These are phyloP conservation scores for Mycena amicta DNA, from an alignment of 768 basidiomycete species.

Conservation along the genomic window DNA sequence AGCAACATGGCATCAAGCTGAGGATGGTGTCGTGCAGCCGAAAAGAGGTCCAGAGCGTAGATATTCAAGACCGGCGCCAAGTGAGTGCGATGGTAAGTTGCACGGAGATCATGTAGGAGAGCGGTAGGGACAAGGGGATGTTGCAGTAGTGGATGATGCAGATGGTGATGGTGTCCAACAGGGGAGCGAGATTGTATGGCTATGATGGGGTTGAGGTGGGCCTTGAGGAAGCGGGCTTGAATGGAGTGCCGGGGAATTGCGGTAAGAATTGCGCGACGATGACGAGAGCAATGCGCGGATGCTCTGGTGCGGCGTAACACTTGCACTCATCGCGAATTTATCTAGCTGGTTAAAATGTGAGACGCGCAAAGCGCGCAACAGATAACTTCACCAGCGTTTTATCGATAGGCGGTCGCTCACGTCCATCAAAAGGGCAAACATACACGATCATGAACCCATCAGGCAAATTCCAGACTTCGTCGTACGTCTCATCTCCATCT, in stretches of 20 bases:
- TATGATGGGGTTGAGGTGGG: conserved; percentile 27
- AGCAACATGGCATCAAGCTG: conserved; percentile 70
- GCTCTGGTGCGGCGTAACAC: conserved; percentile 51
- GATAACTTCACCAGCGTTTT: conserved; percentile 53
- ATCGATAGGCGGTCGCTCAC: conserved; percentile 67
- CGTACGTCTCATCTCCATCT: conserved; percentile 36
- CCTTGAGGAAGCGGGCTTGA: conserved; percentile 27
- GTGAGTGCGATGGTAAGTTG: conserved; percentile 38
- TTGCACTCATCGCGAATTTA: conserved; percentile 76
- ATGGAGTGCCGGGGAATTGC: conserved; percentile 27
- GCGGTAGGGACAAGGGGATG: conserved; percentile 29
- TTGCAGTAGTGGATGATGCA: conserved; percentile 27
- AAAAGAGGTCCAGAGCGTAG: conserved; percentile 76
- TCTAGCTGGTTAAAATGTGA: conserved; percentile 55
- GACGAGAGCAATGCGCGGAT: conserved; percentile 32
- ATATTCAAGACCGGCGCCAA: conserved; percentile 55
- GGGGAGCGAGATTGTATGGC: conserved; percentile 28
- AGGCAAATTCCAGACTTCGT: conserved; percentile 59
- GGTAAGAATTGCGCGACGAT: conserved; percentile 22
- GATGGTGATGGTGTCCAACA: conserved; percentile 27
- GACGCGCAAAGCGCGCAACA: conserved; percentile 2
- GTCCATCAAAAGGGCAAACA: conserved; percentile 65
- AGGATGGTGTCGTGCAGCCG: conserved; percentile 72
- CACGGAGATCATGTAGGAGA: conserved; percentile 32
- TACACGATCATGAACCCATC: conserved; percentile 73